Conservation (phyloP, 2,329 filamentous ascomycete genomes). For the Hymenoscyphus scutula region DNA sequence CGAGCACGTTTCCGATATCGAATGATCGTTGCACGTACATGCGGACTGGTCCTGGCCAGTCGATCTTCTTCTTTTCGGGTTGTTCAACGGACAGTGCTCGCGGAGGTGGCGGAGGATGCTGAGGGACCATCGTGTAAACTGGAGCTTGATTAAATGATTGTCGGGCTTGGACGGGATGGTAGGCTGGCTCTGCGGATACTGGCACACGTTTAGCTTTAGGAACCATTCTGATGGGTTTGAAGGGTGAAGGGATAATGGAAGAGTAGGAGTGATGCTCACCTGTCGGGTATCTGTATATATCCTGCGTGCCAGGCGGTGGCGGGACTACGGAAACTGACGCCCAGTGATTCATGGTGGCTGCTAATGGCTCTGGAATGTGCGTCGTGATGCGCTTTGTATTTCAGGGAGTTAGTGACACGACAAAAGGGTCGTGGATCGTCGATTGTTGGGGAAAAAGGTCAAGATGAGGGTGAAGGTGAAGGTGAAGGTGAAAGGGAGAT, state of each 20-base stretch:
- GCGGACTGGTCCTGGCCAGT: conserved; percentile 81
- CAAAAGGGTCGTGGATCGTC: conserved; percentile 9
- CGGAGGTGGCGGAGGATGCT: conserved; percentile 36
- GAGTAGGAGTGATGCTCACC: conserved; percentile 25
- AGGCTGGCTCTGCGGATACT: conserved; percentile 43
- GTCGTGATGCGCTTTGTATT: conserved; percentile 11
- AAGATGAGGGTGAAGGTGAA: not conserved
- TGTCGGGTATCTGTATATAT: conserved; percentile 31
- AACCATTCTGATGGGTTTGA: conserved; percentile 11
- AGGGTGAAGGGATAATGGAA: not conserved
- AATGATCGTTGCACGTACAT: conserved; percentile 89
- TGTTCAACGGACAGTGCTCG: conserved; percentile 31
- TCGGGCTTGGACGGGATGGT: conserved; percentile 45
- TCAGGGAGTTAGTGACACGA: conserved; percentile 28
- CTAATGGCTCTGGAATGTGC: conserved; percentile 22
- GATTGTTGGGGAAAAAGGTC: not conserved
- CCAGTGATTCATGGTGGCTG: conserved; percentile 30
- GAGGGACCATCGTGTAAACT: conserved; percentile 36
- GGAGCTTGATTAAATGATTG: conserved; percentile 37
- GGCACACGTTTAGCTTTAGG: conserved; percentile 32
- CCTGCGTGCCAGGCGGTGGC: conserved; percentile 42
- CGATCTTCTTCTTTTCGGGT: conserved; percentile 54
- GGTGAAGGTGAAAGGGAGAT: not conserved
- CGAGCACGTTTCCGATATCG: conserved; percentile 65
- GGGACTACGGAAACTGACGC: conserved; percentile 29